These are phyloP conservation scores for Calonectria pteridis DNA, from an alignment of 2,329 filamentous ascomycete genomes.

Conservation along the genomic window DNA sequence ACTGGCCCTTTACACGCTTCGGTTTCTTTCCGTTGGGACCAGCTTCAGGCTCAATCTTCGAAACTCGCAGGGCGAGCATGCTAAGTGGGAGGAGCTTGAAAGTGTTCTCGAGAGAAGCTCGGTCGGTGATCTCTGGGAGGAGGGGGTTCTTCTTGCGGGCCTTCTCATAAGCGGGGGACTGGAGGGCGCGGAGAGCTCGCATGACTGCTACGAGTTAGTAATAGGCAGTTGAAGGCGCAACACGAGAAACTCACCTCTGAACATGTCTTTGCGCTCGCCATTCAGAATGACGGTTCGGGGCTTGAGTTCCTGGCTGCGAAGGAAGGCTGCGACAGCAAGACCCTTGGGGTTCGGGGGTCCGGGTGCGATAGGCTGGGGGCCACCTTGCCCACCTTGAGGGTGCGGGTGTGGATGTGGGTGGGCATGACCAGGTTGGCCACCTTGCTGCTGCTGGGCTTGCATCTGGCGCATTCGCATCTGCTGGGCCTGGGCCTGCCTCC, in stretches of 20 bases:
- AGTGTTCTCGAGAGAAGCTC: slow-evolving; percentile 88
- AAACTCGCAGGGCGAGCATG: slow-evolving; percentile 90
- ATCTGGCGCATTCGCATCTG: slow-evolving; percentile 62
- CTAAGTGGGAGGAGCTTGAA: slow-evolving; percentile 97
- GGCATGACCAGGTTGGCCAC: slow-evolving; percentile 46
- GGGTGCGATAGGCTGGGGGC: slow-evolving; percentile 76
- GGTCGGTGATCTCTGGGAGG: slow-evolving; percentile 89
- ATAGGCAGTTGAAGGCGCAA: background rate
- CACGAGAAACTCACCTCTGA: slow-evolving; percentile 74
- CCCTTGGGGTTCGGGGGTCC: slow-evolving; percentile 91
- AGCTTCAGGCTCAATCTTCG: slow-evolving; percentile 78
- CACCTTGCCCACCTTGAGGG: slow-evolving; percentile 56
- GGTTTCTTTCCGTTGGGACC: slow-evolving; percentile 75
- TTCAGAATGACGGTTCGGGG: slow-evolving; percentile 91
- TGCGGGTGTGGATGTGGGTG: slow-evolving; percentile 48
- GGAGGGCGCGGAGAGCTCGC: slow-evolving; percentile 89
- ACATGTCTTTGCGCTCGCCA: slow-evolving; percentile 98
- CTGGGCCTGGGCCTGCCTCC: slow-evolving; percentile 66
- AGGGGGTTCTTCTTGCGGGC: slow-evolving; percentile 90
- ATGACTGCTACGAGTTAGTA: slow-evolving; percentile 74
- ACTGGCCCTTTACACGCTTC: slow-evolving; percentile 94
- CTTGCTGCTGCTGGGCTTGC: slow-evolving; percentile 59
- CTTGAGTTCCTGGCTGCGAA: slow-evolving; percentile 88
- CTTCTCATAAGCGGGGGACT: slow-evolving; percentile 91
- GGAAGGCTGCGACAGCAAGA: slow-evolving; percentile 88